Percentiles rank a stretch among this genome's conserved stretches.
These are phyloP conservation scores for Oryza glumipatula DNA, from an alignment of 176 grass and related monocot genomes.

Conservation along the genomic window DNA sequence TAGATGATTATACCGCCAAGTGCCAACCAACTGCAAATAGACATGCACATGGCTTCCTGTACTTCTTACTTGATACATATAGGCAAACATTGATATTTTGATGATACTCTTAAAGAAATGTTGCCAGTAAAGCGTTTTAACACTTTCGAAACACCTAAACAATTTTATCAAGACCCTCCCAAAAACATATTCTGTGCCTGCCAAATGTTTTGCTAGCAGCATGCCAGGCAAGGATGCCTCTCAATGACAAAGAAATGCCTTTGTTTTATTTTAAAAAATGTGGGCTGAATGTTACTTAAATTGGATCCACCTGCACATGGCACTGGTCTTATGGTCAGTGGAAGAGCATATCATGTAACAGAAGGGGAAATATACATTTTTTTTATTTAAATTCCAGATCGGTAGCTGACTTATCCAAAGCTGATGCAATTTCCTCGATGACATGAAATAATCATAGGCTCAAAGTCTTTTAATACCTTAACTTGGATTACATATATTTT, in stretches of 20 bases:
- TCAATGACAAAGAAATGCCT: background rate
- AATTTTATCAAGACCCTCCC: background rate
- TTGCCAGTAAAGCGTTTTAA: slow-evolving; percentile 15
- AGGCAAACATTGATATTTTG: background rate
- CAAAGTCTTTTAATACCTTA: background rate
- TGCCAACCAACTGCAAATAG: background rate
- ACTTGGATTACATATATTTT: background rate
- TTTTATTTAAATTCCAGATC: background rate
- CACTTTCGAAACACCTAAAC: background rate
- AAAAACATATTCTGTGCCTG: background rate
- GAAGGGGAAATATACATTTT: background rate
- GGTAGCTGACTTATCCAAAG: background rate
- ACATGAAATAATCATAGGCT: background rate
- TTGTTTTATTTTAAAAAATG: background rate
- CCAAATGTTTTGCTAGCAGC: background rate
- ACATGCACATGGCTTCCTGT: background rate
- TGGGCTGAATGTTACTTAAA: background rate
- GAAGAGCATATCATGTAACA: background rate
- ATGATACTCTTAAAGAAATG: background rate
- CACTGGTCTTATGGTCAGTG: background rate
- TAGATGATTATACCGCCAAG: background rate
- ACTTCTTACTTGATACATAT: slow-evolving; percentile 1
- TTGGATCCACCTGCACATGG: background rate
- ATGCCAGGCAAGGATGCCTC: background rate
- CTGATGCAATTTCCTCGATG: background rate